Base-by-base conservation (phyloP, 768 basidiomycete species). In the Hygrophoropsis aurantiaca region DNA sequence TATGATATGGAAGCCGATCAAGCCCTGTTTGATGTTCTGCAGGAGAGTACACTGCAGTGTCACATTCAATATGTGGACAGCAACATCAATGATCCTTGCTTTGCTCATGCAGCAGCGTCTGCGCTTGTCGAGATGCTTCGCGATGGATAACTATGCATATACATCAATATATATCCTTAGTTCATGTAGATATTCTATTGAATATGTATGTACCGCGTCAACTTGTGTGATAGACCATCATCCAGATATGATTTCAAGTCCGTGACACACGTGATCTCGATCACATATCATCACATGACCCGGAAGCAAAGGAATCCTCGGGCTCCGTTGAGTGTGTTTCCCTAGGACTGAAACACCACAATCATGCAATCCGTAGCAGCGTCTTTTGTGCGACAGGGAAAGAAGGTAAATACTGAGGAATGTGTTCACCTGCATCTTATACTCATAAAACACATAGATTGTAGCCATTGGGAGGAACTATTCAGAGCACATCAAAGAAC, bases 381-480 rank as follows among this genome's bases (percentile, higher is more conserved):
- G 18, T 63, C 73, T 15, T 78, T 79, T 52, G 64, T 70, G 42
- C 66, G 63, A 46, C 66, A 69, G 9, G 78, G 77, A 25, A 78
- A 71, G 54, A 79, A 79, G 70, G 77, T 71, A 46, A 16, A 46
- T 1, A 20, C 13, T 2, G 10, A n/a, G 25, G 32, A 24, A 9
- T 13, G 27, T 19, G 8, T 44, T 7, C 37, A 24, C 21, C 16
- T 36, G 35, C 30, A 32, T 18, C 43, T 27, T 20, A n/a, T 10
- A 42, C 38, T 21, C 23, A 33, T 27, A 13, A 1, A 30, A 10
- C 25, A 33, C 23, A 26, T 44, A 93, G 88, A 94, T 97, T 57
- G 86, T 97, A 27, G 94, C 93, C 27, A 97, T 98, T 49, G 95
- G 95, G 26, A 82, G 95, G 49, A 97, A 97, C 73, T 97, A 95